Evolutionary conservation across 1,284 basidiomycete genomes (phyloP), one percentile per base, ranked within the genome.

Genomic region (Rhizopogon parksii): DNA sequence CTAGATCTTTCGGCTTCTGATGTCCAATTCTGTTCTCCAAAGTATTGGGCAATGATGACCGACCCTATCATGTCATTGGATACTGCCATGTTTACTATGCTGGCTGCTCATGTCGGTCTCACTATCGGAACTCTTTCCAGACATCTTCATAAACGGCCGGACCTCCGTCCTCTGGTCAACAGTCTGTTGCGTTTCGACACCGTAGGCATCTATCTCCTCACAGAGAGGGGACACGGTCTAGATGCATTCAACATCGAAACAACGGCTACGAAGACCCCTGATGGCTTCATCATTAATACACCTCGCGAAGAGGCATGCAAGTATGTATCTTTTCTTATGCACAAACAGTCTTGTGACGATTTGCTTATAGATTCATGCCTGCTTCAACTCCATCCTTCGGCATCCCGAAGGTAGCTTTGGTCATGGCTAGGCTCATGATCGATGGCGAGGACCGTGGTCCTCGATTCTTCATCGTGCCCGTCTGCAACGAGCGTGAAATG

Each of bases 191-290:
- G 71, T 12, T 75, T 79, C 37, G 74, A 79, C 30, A 73, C 71
- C 12, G 72, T 76, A 36, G 76, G 77, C 2, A 66, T 78, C 36
- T 79, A 72, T 55, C 67, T 79, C 38, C 64, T 82, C 37, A 77
- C 77, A 0, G 79, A 82, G 64, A 68, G 76, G 7, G 79, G 78
- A 5, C 80, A 82, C 50, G 80, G 79, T 9, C 60, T 81, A n/a
- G 80, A 82, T 49, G 72, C 77, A 3, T 74, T 77, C 57, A 78
- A 81, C 58, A 70, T 80, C 19, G 79, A 82, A 58, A 82, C 79
- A 2, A 82, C 78, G 5, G 80, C 79, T 17, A 80, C 76, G 1
- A 71, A 71, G 54, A 73, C 71, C 3, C 49, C 63, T 3, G 66
- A 73, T 50, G 76, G 75, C 1, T 80, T 76, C 59, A 69, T 79